phyloP scores from a whole-genome alignment of 2,329 filamentous ascomycete species.

The Cordyceps fumosorosea region DNA sequence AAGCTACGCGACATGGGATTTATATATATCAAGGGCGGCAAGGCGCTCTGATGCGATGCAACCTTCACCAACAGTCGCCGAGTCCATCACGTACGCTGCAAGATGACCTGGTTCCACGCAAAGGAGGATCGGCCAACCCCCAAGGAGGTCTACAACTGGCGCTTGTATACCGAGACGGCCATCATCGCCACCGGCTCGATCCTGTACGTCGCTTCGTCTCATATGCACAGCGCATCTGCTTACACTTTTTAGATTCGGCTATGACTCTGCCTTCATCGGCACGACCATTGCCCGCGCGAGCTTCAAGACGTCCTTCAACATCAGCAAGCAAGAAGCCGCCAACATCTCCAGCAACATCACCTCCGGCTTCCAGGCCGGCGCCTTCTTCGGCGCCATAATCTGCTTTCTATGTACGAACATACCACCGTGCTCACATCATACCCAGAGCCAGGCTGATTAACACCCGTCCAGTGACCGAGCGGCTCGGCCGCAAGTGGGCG shows the following conservation, averaged over 20 bases:
- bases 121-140: neutral
- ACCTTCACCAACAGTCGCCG: too few relatives aligned
- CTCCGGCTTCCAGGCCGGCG: neutral
- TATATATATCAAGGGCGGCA: too few relatives aligned
- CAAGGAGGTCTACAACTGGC: neutral
- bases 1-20: too few relatives aligned
- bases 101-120: too few relatives aligned
- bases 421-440: too few relatives aligned
- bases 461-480: neutral
- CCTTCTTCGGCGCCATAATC: neutral
- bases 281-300: neutral
- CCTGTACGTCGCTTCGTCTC: neutral
- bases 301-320: neutral
- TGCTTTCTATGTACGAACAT: neutral
- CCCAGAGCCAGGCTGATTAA: neutral
- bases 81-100: too few relatives aligned
- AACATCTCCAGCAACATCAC: neutral
- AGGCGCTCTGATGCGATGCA: too few relatives aligned
- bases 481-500: neutral
- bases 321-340: neutral
- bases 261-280: neutral
- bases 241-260: neutral
- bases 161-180: neutral
- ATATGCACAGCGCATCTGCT: neutral
- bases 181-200: neutral